Base-by-base conservation (phyloP, 768 basidiomycete genomes). In the Rhodotorula babjevae region DNA sequence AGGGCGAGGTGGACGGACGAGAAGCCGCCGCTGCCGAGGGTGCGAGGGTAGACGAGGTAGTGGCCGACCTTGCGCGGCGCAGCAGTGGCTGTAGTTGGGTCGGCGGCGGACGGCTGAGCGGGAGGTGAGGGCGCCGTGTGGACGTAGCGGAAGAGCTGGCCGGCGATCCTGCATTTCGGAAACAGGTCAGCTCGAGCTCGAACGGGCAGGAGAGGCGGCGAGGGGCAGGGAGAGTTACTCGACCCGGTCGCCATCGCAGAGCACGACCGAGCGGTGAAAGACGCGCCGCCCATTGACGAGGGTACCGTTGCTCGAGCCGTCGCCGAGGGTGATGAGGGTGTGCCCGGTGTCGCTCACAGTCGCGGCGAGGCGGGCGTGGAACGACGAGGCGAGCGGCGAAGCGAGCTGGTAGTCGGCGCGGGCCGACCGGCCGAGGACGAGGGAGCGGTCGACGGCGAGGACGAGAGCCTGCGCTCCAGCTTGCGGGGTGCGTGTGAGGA, bases 21-120 rank as follows among this genome's bases (percentile, higher is more conserved):
- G 53, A 68, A 72, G 18, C 67, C 71, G 2, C 71, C 71, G 59
- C 67, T 46, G 5, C 74, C 69, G 44, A 75, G 55, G 7, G 67
- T 68, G 31, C 61, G 53, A 1, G 53, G 57, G 0, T 61, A 36
- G 50, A 75, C 67, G 55, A 53, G n/a, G 33, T 63, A 71, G 29
- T 63, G 29, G 27, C 70, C 74, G 25, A 75, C 50, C 21, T 25
- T 29, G 18, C 29, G 55, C 12, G 33, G 33, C 10, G 33, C 56
- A 33, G 31, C 56, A 31, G 14, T 3, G 5, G 14, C 49, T 23
- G 36, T 29, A 18, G n/a, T 31, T 18, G 50, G 4, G 14, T 4
- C 40, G 23, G 16, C 12, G 15, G 42, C 60, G 36, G 36, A 36
- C 9, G 36, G 36, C 9, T 4, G 36, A 36, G 36, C 36, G 11